Evolutionary conservation across 1,284 basidiomycete species (phyloP), one percentile per base, ranked within the genome.

Genomic region (Caloboletus firmus): DNA sequence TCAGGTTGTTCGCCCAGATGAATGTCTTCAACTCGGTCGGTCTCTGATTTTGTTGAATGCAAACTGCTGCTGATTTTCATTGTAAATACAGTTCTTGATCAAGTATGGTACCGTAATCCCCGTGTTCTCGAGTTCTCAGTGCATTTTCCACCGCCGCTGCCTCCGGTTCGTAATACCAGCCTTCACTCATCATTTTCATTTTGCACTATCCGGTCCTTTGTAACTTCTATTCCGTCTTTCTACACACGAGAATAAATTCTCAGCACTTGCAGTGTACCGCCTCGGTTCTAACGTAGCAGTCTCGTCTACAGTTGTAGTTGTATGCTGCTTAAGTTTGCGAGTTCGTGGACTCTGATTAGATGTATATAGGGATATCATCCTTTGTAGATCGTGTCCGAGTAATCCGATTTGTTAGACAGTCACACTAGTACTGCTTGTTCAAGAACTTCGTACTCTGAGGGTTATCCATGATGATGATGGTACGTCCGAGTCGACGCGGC

Each of bases 401-500:
- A 53, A 30, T 39, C 34, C 37, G 13, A 30, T 32, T 24, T 18
- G 43, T 48, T 43, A 32, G 46, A 17, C 32, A 12, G 22, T 40
- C 43, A 26, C 9, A 32, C 11, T n/a, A 10, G n/a, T n/a, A n/a
- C n/a, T n/a, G n/a, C n/a, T n/a, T n/a, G n/a, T n/a, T n/a, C n/a
- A n/a, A n/a, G n/a, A n/a, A n/a, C n/a, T n/a, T n/a, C 28, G 15
- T 28, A 4, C 20, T 31, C 8, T n/a, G n/a, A 22, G 7, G 12
- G 3, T 20, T 26, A 22, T 12, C 42, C 18, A 35, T 41, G 20
- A 60, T 57, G 57, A 31, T 34, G 15, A n/a, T n/a, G n/a, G 17
- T 1, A n/a, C 54, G 46, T 42, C 62, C 65, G n/a, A 64, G 55
- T 64, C 58, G 67, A 37, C 63, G 56, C 18, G 55, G 54, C 37